Base-by-base conservation (phyloP, 2,329 filamentous ascomycete species). In the Cordyceps farinosa region DNA sequence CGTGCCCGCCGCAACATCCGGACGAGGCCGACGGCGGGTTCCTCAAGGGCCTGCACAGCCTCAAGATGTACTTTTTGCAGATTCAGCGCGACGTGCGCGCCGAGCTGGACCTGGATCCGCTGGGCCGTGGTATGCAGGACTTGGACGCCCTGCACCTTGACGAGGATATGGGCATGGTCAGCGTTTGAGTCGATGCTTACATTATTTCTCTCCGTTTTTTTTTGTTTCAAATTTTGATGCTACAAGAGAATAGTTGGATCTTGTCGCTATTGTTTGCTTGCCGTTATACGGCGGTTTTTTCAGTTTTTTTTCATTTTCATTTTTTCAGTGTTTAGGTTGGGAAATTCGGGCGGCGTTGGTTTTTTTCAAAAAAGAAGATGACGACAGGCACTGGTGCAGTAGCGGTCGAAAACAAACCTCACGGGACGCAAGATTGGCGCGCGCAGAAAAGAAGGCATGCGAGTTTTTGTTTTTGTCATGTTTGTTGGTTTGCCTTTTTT, bases 11-110 rank as follows among this genome's bases (percentile, higher is more conserved):
- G 5, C 84, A 86, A 64, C 86, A 96, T 71, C 91, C 91, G 0
- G 79, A 89, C 42, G 88, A 91, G 65, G 88, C 96, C 7, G 95
- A 99, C 69, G 85, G 88, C 34, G 95, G 95, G 0, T 99, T 98
- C 71, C 79, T 99, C 47, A 88, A 93, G 62, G 95, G 95, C 0
- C 76, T 99, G 64, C 82, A 88, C 58, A 91, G 88, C 3, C 78
- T 99, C 68, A 84, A 87, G 63, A 85, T 87, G 72, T 98, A 97
- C 74, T 96, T 99, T 70, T 82, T 93, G 69, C 86, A 87, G 62
- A 97, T 99, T 60, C 89, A 95, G 79, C 86, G 85, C 69, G 93
- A 98, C 66, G 84, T 94, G 38, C 77, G 84, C 57, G 72, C 74
- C 10, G 81, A 85, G 66, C 73, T 87, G 64, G 83, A 80, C 4